phyloP scores from a whole-genome alignment of 2,329 filamentous ascomycete species.

The Ceratocystis eucalypticola region DNA sequence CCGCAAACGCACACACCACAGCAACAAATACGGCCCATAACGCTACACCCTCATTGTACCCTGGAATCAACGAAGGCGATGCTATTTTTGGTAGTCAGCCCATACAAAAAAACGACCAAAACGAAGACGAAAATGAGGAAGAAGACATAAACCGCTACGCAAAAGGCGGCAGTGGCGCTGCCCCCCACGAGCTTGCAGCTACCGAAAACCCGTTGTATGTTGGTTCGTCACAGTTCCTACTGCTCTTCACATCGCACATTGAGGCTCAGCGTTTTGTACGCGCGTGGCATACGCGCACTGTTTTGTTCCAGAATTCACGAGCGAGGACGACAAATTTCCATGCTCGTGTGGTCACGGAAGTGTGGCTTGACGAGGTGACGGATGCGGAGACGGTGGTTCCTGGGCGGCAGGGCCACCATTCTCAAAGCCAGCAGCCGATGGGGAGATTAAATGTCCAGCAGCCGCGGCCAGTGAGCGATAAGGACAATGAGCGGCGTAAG shows the following conservation, averaged over 20 bases:
- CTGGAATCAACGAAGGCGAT: slow-evolving; percentile 9
- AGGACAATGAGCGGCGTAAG: neutral
- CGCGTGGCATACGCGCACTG: slow-evolving; percentile 29
- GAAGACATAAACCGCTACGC: too few species aligned
- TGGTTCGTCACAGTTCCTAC: slow-evolving; percentile 12
- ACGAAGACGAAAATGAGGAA: neutral
- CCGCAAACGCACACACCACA: neutral
- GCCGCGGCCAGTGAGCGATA: neutral
- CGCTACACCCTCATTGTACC: slow-evolving; percentile 1
- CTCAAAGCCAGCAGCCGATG: neutral
- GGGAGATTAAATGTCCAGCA: neutral
- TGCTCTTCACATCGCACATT: slow-evolving; percentile 20
- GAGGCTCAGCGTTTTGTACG: slow-evolving; percentile 31
- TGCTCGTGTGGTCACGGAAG: slow-evolving; percentile 10
- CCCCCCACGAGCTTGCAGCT: neutral
- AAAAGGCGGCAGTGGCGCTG: neutral
- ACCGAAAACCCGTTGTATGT: slow-evolving; percentile 10
- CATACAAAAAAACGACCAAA: neutral
- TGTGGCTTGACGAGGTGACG: slow-evolving; percentile 13
- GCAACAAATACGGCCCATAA: neutral
- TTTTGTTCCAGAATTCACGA: slow-evolving; percentile 15
- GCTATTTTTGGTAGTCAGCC: slow-evolving; percentile 2
- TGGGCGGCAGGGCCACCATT: too few species aligned
- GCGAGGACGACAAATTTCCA: slow-evolving; percentile 14
- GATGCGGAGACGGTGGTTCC: neutral